Conservation (phyloP, 225 moss, liverwort and hornwort species). For the Bryum argenteum region DNA sequence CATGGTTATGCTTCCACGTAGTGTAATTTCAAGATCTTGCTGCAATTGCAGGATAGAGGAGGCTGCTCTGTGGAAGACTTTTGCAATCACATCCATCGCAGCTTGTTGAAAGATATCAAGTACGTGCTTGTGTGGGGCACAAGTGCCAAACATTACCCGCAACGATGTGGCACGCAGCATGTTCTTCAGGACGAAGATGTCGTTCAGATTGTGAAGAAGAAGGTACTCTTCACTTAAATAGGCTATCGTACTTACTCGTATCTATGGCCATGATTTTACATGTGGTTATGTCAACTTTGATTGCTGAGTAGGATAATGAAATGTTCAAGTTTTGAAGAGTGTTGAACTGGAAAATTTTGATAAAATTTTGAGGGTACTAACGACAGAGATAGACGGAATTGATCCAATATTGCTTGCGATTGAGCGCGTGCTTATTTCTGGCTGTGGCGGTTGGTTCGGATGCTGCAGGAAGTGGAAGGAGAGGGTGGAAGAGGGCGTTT, state of each 20-base stretch:
- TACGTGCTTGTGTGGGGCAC: constrained; percentile 97
- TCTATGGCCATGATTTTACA: neutral
- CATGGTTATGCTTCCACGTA: constrained; percentile 9
- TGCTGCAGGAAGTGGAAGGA: constrained; percentile 91
- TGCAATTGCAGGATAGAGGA: constrained; percentile 83
- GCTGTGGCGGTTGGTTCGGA: constrained; percentile 9
- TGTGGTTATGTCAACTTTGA: neutral
- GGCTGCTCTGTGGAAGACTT: constrained; percentile 98
- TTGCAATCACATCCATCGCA: constrained; percentile 97
- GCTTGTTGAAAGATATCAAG: constrained; percentile 90
- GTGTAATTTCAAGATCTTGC: neutral
- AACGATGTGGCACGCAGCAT: constrained; percentile 96
- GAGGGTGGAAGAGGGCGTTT: constrained; percentile 99
- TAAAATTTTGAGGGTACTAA: neutral
- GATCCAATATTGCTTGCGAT: neutral
- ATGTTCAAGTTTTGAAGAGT: neutral
- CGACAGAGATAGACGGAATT: neutral
- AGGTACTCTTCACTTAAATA: constrained; percentile 43
- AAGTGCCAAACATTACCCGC: constrained; percentile 98
- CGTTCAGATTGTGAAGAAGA: constrained; percentile 99
- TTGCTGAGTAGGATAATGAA: neutral
- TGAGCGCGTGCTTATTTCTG: constrained; percentile 7
- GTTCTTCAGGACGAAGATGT: constrained; percentile 90
- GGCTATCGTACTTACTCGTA: constrained; percentile 12
- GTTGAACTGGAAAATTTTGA: neutral